These are phyloP conservation scores for Populus ilicifolia DNA, from an alignment of 345 rosid genomes.

Conservation along the genomic window DNA sequence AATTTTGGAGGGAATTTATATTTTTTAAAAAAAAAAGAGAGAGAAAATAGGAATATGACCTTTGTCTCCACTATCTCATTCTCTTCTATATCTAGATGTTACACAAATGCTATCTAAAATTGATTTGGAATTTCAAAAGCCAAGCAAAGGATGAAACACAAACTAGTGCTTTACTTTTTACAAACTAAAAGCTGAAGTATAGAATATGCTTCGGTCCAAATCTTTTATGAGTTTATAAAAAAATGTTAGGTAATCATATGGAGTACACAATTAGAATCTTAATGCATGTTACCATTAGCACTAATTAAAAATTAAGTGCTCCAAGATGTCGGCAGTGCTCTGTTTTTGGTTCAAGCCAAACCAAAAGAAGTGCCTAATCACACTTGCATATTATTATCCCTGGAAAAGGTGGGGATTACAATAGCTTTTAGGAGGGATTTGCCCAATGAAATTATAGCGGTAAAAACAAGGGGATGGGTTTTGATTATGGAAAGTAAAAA, in stretches of 20 bases:
- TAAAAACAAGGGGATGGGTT: background rate
- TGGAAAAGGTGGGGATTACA: background rate
- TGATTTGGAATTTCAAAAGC: no score
- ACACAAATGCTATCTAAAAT: no score
- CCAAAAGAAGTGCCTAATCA: conserved; percentile 16
- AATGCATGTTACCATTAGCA: conserved; percentile 18
- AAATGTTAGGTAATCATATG: conserved; percentile 30
- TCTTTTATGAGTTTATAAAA: background rate
- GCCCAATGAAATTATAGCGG: background rate
- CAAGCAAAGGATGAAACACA: background rate
- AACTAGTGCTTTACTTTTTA: background rate
- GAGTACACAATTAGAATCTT: conserved; percentile 36
- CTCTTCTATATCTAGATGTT: no score
- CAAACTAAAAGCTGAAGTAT: background rate
- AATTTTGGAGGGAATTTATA: no score
- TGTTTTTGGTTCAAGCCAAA: background rate
- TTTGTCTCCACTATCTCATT: no score
- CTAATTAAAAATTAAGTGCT: conserved; percentile 19
- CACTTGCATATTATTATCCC: background rate
- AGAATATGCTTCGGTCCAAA: background rate
- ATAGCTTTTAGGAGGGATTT: no score
- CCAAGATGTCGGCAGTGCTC: conserved; percentile 11
- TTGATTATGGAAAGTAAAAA: conserved; percentile 3
- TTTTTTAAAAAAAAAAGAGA: no score
- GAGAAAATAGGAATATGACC: no score